phyloP scores from a whole-genome alignment of 257 asterid genomes.

The Solanum clarkiae region DNA sequence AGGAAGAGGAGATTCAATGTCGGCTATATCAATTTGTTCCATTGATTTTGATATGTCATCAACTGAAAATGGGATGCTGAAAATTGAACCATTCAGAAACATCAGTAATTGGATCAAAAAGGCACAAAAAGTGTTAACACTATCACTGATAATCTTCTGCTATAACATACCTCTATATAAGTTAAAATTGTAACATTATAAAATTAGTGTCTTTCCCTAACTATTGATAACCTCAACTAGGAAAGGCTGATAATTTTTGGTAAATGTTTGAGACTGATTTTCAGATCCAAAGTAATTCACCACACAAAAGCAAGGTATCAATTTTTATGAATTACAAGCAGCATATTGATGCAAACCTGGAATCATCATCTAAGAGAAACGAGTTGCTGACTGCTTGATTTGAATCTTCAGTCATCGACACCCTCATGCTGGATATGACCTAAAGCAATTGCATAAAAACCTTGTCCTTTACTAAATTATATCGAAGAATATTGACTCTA shows the following conservation, averaged over 20 bases:
- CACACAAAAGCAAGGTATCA: neutral
- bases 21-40: constrained; percentile 85
- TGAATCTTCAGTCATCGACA: constrained; percentile 90
- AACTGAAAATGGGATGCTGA: constrained; percentile 96
- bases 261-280: neutral
- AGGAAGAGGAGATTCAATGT: constrained; percentile 73
- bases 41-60: constrained; percentile 94
- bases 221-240: neutral
- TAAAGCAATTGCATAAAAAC: constrained; percentile 8
- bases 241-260: neutral
- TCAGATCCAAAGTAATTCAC: neutral
- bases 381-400: constrained; percentile 91
- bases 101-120: constrained; percentile 7
- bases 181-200: neutral
- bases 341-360: constrained; percentile 45
- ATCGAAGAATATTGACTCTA: constrained; percentile 21
- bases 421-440: constrained; percentile 94
- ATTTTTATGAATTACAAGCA: neutral
- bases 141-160: neutral
- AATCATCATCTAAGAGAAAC: constrained; percentile 91
- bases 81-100: constrained; percentile 5
- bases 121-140: neutral
- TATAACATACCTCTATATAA: neutral
- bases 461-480: neutral
- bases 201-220: neutral